phyloP scores from a whole-genome alignment of 352 stramenopile species.

The Phytopythium cucurbitacearum region DNA sequence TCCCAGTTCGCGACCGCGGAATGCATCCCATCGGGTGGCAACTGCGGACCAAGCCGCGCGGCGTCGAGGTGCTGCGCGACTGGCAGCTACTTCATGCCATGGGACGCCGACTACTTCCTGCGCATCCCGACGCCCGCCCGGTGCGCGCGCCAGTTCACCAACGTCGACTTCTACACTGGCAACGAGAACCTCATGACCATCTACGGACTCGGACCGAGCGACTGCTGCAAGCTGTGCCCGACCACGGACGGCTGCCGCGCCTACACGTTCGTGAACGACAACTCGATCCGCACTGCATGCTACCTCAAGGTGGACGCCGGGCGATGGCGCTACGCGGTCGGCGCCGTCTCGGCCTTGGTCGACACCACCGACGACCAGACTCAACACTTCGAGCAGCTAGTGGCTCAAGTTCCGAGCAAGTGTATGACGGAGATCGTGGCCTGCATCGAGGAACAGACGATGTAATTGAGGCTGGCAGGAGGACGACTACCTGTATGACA shows the following conservation, averaged over 20 bases:
- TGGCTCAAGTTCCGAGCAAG: too few relatives aligned
- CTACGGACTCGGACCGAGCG: conserved; percentile 18
- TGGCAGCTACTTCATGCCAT: conserved; percentile 16
- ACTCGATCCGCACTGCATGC: conserved; percentile 19
- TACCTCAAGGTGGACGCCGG: conserved; percentile 30
- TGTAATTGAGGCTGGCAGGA: too few relatives aligned
- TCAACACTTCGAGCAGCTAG: too few relatives aligned
- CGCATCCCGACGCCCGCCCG: conserved; percentile 13
- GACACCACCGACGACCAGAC: conserved; percentile 2
- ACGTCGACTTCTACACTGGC: conserved; percentile 18
- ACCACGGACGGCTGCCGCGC: conserved; percentile 19
- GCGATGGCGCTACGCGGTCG: conserved; percentile 6
- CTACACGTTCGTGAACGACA: conserved; percentile 41
- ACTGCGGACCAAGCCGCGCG: too few relatives aligned
- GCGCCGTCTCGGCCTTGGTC: conserved; percentile 28
- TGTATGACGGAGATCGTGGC: too few relatives aligned
- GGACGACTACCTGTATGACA: too few relatives aligned
- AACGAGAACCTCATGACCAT: conserved; percentile 21
- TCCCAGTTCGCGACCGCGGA: too few relatives aligned
- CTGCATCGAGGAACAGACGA: too few relatives aligned
- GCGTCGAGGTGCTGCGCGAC: conserved; percentile 11
- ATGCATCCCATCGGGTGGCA: too few relatives aligned
- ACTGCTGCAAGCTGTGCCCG: conserved; percentile 24
- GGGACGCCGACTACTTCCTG: conserved; percentile 17
- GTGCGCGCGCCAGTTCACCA: conserved; percentile 22